Conservation (phyloP, 495 filamentous ascomycete species). For the Penicillium cataractarum region DNA sequence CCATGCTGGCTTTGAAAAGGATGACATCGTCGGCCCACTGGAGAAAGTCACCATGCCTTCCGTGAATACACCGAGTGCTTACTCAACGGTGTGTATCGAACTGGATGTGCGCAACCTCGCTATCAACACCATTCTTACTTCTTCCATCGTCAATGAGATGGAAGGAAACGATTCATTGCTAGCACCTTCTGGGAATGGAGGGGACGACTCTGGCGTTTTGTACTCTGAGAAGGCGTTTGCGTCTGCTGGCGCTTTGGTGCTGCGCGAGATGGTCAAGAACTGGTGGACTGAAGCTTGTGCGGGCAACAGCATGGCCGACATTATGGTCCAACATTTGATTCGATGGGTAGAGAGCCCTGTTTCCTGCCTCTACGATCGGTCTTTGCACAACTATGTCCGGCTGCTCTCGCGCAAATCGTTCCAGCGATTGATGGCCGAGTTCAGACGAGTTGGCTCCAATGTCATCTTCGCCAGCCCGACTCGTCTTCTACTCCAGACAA, state of each 20-base stretch:
- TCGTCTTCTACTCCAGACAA: constrained; percentile 90
- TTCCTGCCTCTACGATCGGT: constrained; percentile 93
- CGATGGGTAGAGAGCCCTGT: constrained; percentile 93
- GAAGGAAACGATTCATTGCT: constrained; percentile 74
- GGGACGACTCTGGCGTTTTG: constrained; percentile 66
- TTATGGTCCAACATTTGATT: constrained; percentile 96
- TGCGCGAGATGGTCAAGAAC: constrained; percentile 97
- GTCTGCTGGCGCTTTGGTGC: constrained; percentile 82
- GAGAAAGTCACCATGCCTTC: constrained; percentile 94
- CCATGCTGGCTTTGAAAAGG: constrained; percentile 93
- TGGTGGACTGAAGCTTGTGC: constrained; percentile 97
- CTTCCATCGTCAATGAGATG: constrained; percentile 95
- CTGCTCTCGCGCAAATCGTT: constrained; percentile 98
- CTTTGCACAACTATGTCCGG: constrained; percentile 96
- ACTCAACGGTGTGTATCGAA: constrained; percentile 96
- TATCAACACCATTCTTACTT: constrained; percentile 97
- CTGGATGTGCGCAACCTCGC: constrained; percentile 90
- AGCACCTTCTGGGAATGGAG: constrained; percentile 66
- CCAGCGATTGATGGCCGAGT: constrained; percentile 95
- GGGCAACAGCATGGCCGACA: constrained; percentile 90
- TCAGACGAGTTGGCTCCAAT: constrained; percentile 91
- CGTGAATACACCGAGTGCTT: constrained; percentile 89
- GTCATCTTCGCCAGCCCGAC: constrained; percentile 89
- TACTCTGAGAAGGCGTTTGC: constrained; percentile 92
- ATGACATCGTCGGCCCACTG: constrained; percentile 80